Percentiles rank a stretch among this genome's conserved stretches.
phyloP scores from a whole-genome alignment of 2,329 filamentous ascomycete genomes.

The Thelonectria discophora region DNA sequence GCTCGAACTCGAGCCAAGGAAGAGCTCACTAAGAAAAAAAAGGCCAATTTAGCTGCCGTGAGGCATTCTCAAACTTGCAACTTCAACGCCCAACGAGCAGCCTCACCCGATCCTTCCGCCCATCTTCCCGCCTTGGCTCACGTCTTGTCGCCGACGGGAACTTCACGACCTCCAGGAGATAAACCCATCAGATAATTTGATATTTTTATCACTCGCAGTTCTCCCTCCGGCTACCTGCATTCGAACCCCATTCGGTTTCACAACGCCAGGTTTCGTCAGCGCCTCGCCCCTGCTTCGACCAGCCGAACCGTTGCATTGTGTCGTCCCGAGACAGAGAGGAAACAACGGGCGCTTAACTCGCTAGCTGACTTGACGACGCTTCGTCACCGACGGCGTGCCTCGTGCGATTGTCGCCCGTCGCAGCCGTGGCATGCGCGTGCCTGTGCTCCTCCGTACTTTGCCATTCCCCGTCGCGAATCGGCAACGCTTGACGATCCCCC shows the following conservation, averaged over 20 bases:
- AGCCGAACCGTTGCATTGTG: conserved; percentile 9
- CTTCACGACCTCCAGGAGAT: neutral
- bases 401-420: neutral
- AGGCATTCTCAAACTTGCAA: conserved; percentile 9
- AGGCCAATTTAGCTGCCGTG: conserved; percentile 5
- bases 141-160: neutral
- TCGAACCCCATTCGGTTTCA: neutral
- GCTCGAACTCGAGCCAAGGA: neutral
- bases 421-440: neutral
- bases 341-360: neutral
- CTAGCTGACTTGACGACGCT: neutral
- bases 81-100: neutral
- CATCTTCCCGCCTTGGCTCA: conserved; percentile 2
- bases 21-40: neutral
- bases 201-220: neutral
- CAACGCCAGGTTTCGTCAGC: neutral
- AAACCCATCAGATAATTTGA: neutral
- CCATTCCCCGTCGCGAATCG: neutral
- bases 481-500: neutral
- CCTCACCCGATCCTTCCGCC: neutral
- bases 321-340: neutral
- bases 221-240: neutral
- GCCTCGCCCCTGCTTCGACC: neutral
- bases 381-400: no score
- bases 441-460: neutral